These are phyloP conservation scores for Shiraia bambusicola DNA, from an alignment of 2,329 filamentous ascomycete species.

Conservation along the genomic window DNA sequence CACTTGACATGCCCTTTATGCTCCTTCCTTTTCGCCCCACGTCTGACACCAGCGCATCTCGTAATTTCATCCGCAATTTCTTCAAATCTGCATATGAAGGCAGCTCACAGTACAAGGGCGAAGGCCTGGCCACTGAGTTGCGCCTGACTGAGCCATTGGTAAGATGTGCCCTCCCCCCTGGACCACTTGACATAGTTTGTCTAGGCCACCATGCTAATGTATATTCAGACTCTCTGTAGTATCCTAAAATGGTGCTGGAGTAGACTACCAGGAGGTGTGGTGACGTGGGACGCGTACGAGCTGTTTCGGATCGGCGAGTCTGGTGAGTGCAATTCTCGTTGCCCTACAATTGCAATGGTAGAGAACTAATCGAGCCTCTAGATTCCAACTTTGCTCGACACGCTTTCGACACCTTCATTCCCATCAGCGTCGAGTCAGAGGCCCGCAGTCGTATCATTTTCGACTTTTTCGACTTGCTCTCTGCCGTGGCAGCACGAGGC, in stretches of 20 bases:
- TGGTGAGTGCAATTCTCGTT: constrained; percentile 56
- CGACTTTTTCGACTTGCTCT: constrained; percentile 92
- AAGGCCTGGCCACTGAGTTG: constrained; percentile 77
- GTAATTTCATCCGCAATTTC: constrained; percentile 89
- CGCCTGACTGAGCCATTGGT: constrained; percentile 94
- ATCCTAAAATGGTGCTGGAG: constrained; percentile 99
- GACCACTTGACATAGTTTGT: too few species aligned
- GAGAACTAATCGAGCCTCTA: constrained; percentile 42
- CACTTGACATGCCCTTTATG: constrained; percentile 86
- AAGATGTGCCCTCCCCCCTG: constrained; percentile 33
- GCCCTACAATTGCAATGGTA: neutral
- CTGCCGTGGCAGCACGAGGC: constrained; percentile 87
- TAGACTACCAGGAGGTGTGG: constrained; percentile 82
- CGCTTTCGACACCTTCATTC: constrained; percentile 95
- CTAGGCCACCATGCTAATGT: constrained; percentile 17
- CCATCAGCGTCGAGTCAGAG: constrained; percentile 85
- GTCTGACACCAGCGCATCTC: constrained; percentile 86
- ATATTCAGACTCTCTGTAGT: constrained; percentile 76
- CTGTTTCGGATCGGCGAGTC: constrained; percentile 92
- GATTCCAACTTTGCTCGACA: constrained; percentile 90
- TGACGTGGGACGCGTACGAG: constrained; percentile 97
- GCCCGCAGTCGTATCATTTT: constrained; percentile 87
- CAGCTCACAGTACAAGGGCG: constrained; percentile 62
- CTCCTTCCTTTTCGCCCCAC: constrained; percentile 92
- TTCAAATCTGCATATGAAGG: constrained; percentile 70